Percentiles rank a stretch among this genome's conserved stretches.
phyloP scores from a whole-genome alignment of 202 grass and related monocot genomes.

The Elaeis oleifera region DNA sequence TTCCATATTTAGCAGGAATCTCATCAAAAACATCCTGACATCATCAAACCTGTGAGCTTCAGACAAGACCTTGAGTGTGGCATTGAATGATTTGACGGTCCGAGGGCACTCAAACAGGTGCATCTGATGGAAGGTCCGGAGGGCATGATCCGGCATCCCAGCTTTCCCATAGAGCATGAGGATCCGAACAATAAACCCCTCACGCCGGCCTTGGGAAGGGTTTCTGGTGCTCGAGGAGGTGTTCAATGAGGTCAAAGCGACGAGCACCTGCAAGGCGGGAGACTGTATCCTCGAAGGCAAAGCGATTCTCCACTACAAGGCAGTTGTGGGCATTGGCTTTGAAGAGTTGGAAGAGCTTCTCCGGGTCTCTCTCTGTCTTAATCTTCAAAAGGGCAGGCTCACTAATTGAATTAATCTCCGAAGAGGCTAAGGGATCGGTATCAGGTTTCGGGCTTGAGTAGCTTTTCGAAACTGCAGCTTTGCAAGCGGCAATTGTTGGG shows the following conservation, averaged over 20 bases:
- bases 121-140: slow-evolving; percentile 67
- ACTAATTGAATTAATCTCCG: not conserved
- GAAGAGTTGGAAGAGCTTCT: slow-evolving; percentile 73
- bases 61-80: slow-evolving; percentile 65
- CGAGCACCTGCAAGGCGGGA: slow-evolving; percentile 58
- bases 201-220: slow-evolving; percentile 64
- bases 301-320: slow-evolving; percentile 67
- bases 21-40: slow-evolving; percentile 31
- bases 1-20: slow-evolving; percentile 26
- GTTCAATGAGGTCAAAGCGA: slow-evolving; percentile 78
- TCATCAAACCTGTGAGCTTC: slow-evolving; percentile 37
- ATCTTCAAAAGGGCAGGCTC: slow-evolving; percentile 47
- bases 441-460: not conserved
- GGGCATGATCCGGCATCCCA: slow-evolving; percentile 52
- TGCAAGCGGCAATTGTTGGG: slow-evolving; percentile 33
- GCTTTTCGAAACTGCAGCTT: slow-evolving; percentile 27
- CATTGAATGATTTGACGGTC: slow-evolving; percentile 86
- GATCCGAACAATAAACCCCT: slow-evolving; percentile 77
- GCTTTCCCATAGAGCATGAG: slow-evolving; percentile 68
- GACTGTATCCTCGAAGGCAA: slow-evolving; percentile 65
- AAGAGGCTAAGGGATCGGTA: not conserved
- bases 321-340: slow-evolving; percentile 59
- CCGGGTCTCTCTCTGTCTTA: slow-evolving; percentile 65
- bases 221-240: slow-evolving; percentile 82
- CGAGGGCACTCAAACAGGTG: slow-evolving; percentile 44